Conservation (phyloP, 2,329 filamentous ascomycete genomes). For the Catunica adiposa region DNA sequence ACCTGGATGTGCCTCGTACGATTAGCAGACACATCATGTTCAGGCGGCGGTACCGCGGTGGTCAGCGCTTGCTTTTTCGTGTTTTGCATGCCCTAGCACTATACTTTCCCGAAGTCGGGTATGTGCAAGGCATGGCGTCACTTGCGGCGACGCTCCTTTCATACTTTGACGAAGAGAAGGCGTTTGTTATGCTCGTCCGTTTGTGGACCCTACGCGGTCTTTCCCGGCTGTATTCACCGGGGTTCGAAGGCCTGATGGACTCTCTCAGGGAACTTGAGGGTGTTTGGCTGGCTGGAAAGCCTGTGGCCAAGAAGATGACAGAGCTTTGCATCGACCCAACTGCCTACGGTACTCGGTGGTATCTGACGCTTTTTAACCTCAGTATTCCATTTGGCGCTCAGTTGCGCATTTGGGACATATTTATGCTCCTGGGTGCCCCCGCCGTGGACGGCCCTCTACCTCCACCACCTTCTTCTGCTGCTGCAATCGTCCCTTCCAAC, state of each 20-base stretch:
- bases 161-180: conserved; percentile 89
- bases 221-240: conserved; percentile 65
- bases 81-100: conserved; percentile 83
- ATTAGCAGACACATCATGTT: conserved; percentile 98
- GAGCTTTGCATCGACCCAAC: conserved; percentile 71
- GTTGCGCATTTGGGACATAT: conserved; percentile 92
- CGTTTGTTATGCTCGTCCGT: conserved; percentile 92
- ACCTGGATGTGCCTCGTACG: conserved; percentile 87
- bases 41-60: conserved; percentile 73
- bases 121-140: conserved; percentile 96
- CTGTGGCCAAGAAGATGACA: conserved; percentile 61
- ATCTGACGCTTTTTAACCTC: conserved; percentile 92
- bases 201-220: conserved; percentile 82
- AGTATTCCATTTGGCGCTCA: conserved; percentile 89
- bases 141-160: conserved; percentile 82
- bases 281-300: conserved; percentile 62
- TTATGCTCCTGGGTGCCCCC: conserved; percentile 81
- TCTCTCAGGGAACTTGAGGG: conserved; percentile 73
- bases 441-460: conserved; percentile 20
- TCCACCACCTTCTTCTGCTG: conserved; percentile 11
- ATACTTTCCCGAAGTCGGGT: conserved; percentile 80
- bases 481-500: not conserved
- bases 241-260: conserved; percentile 74
- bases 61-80: conserved; percentile 79
- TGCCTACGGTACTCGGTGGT: conserved; percentile 94